Base-by-base conservation (phyloP, 257 asterid species). In the Plantago elongata region DNA sequence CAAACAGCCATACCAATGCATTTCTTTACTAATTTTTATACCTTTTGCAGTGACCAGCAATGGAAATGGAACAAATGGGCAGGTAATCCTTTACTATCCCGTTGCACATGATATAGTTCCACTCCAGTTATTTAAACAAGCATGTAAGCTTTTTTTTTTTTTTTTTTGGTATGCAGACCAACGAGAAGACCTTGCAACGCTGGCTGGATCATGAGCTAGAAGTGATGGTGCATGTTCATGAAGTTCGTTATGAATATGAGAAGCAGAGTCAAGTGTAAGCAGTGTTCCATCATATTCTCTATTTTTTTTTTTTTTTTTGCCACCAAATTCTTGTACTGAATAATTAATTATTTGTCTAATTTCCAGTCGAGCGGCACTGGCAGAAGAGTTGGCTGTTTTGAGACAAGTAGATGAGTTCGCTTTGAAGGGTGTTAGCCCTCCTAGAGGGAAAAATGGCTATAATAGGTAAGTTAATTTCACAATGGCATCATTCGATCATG, bases 211-310 rank as follows among this genome's bases (percentile, higher is more conserved):
- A 93, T 16, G 99, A 93, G 79, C 93, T 93, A 34, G 99, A 93
- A 75, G 95, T 93, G 68, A 79, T 85, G 97, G 97, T 93, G 76
- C 85, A 93, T 78, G 85, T 93, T 74, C 99, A 93, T 69, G 99
- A 93, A 93, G 99, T 93, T 70, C 99, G 99, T 47, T 86, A 75
- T 14, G 99, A 93, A 73, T 93, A 90, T 54, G 99, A 93, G 96
- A 93, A 85, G 87, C 99, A 93, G 76, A 85, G 95, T 68, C 94
- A 90, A 87, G 99, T 93, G 99, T 93, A 90, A 48, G 99, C 81
- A 60, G 54, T 61, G 50, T 51, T 74, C 69, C 34, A 64, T 30
- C 42, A 14, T 27, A 66, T 59, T 56, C 5, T 56, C n/a, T 22
- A 1, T 22, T 42, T 64, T 5, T 69, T 14, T 49, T 9, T 22